Conservation (phyloP, 2,329 filamentous ascomycete genomes). For the Chalara sp. region DNA sequence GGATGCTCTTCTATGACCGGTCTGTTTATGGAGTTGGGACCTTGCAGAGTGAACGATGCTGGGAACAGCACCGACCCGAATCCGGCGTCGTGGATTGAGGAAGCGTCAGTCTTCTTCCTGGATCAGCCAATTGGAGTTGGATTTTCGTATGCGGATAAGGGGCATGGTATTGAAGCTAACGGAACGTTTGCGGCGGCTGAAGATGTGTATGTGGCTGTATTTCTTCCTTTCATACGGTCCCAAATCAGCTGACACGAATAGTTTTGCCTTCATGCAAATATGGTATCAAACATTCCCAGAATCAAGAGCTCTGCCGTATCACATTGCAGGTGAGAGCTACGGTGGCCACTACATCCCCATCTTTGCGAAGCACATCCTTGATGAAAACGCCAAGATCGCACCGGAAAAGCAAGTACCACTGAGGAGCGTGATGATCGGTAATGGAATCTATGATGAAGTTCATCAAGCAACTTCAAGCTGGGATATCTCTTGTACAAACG, state of each 20-base stretch:
- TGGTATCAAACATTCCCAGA: neutral
- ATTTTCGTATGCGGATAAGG: conserved; percentile 47
- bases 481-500: conserved; percentile 29
- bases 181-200: conserved; percentile 35
- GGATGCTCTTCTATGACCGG: conserved; percentile 56
- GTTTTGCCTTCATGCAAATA: neutral
- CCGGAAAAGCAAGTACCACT: conserved; percentile 35
- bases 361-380: conserved; percentile 35
- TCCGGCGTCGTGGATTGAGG: conserved; percentile 57
- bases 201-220: conserved; percentile 32
- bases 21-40: conserved; percentile 52
- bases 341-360: conserved; percentile 43
- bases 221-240: neutral
- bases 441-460: conserved; percentile 23
- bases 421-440: conserved; percentile 38
- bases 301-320: conserved; percentile 8
- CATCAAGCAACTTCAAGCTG: neutral
- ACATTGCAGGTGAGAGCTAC: conserved; percentile 43
- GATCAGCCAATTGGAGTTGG: conserved; percentile 61
- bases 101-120: conserved; percentile 43
- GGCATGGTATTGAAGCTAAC: conserved; percentile 25
- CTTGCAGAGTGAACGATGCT: conserved; percentile 33
- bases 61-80: conserved; percentile 38
- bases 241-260: neutral
- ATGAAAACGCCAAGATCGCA: conserved; percentile 35